phyloP scores from a whole-genome alignment of 106 monocot genomes.

The Platanthera guangdongensis region DNA sequence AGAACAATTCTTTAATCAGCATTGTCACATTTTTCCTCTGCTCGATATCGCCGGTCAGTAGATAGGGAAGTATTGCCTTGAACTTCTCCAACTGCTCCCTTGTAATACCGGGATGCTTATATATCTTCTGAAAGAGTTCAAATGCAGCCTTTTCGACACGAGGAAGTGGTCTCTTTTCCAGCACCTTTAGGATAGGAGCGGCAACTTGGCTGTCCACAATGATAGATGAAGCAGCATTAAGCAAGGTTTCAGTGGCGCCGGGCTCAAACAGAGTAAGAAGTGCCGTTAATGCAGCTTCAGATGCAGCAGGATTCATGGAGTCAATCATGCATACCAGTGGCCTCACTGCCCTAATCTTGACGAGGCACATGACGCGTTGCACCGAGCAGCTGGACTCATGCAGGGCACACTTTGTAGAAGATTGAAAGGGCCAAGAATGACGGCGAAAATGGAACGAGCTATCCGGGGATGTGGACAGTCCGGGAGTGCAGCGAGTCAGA shows the following conservation, averaged over 20 bases:
- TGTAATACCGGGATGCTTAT: not conserved
- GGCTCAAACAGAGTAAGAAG: conserved; percentile 2
- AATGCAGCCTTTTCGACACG: not conserved
- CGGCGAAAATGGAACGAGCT: not conserved
- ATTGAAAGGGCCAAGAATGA: not conserved
- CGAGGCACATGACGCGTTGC: conserved; percentile 5
- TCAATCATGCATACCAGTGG: conserved; percentile 9
- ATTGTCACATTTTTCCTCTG: not conserved
- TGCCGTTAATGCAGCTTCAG: conserved; percentile 11
- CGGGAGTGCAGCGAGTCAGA: not conserved
- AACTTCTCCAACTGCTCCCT: not conserved
- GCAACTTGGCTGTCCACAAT: conserved; percentile 8
- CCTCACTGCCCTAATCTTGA: conserved; percentile 8
- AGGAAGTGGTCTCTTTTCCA: not conserved
- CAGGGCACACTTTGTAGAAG: not conserved
- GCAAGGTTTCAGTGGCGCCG: not conserved
- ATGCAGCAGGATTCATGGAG: not conserved
- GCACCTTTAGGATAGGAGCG: conserved; percentile 5
- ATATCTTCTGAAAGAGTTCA: conserved; percentile 1
- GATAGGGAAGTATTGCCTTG: not conserved
- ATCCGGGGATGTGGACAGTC: not conserved
- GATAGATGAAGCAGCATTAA: not conserved
- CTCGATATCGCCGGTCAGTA: not conserved
- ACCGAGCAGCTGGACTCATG: conserved; percentile 4
- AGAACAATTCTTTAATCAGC: not conserved